A percentile compares a stretch with the other conserved stretches of the same genome.
Evolutionary conservation across 1,139 yeast species (phyloP).

Genomic region (Suhomyces anneliseae): DNA sequence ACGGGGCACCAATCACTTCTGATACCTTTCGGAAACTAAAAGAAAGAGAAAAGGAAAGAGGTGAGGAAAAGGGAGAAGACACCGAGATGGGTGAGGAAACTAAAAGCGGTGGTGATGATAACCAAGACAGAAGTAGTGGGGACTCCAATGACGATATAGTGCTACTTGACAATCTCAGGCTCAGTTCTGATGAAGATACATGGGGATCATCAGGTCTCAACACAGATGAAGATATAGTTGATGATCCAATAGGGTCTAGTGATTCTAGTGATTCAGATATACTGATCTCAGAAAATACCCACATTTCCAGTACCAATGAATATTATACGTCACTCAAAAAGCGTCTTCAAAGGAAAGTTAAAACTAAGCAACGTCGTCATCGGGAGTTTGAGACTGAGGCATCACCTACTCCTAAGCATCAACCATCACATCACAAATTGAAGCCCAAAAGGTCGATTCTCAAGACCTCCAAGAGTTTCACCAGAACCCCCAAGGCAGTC

Average conservation of each 20-base stretch:
- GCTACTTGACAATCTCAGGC: conserved; percentile 11
- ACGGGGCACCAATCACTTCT: conserved; percentile 41
- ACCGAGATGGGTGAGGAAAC: neutral
- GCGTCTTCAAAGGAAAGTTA: conserved; percentile 15
- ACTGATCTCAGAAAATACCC: conserved; percentile 16
- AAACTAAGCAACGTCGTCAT: conserved; percentile 8
- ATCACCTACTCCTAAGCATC: conserved; percentile 47
- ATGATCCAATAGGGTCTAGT: conserved; percentile 16
- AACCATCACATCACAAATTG: conserved; percentile 44
- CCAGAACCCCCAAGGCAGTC: neutral
- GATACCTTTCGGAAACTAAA: conserved; percentile 20
- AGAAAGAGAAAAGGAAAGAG: conserved; percentile 1
- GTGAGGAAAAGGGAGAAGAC: conserved; percentile 2
- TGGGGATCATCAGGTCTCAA: conserved; percentile 28
- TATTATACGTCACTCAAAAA: conserved; percentile 26
- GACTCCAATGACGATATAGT: neutral
- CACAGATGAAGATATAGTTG: conserved; percentile 16
- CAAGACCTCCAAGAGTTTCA: conserved; percentile 20
- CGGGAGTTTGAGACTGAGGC: conserved; percentile 10
- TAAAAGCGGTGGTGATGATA: too few relatives aligned
- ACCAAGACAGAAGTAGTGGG: neutral
- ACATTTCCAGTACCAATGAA: conserved; percentile 22
- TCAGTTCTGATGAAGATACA: conserved; percentile 19
- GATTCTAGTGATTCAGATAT: conserved; percentile 34
- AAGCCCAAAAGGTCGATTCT: conserved; percentile 46